A percentile compares a stretch with the other conserved stretches of the same genome.
Evolutionary conservation across 805 yeast genomes (phyloP).

Genomic region (Metschnikowia cubensis): DNA sequence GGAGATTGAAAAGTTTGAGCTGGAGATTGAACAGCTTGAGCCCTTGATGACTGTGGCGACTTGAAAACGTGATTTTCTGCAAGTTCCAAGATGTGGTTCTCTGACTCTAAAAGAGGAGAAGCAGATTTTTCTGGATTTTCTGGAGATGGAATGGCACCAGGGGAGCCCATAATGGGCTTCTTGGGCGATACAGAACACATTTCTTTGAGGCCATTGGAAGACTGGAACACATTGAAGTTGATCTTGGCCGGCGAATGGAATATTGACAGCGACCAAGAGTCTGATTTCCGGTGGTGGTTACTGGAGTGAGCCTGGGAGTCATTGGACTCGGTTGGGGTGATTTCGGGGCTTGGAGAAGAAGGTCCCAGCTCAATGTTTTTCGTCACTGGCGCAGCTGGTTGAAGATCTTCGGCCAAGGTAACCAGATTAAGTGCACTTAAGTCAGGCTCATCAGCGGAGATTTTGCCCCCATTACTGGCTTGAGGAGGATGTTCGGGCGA

Average conservation of each 20-base stretch:
- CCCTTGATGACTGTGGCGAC: too few relatives aligned
- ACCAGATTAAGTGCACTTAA: neutral
- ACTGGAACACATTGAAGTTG: neutral
- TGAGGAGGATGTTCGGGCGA: neutral
- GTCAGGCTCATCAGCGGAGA: neutral
- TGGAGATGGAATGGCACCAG: neutral
- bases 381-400: neutral
- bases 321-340: neutral
- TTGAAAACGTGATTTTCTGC: too few relatives aligned
- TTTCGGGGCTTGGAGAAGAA: neutral
- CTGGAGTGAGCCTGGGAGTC: neutral
- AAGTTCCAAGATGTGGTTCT: neutral
- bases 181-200: neutral
- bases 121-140: neutral
- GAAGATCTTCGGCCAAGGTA: neutral
- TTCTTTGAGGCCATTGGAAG: neutral
- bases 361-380: neutral
- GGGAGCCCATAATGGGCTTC: neutral
- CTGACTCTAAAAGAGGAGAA: neutral
- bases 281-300: neutral
- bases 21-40: too few relatives aligned
- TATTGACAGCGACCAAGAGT: slow-evolving; percentile 1
- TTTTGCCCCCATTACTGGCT: neutral
- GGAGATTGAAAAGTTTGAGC: too few relatives aligned
- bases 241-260: neutral